Base-by-base conservation (phyloP, 495 filamentous ascomycete species). In the Neurospora sp. region DNA sequence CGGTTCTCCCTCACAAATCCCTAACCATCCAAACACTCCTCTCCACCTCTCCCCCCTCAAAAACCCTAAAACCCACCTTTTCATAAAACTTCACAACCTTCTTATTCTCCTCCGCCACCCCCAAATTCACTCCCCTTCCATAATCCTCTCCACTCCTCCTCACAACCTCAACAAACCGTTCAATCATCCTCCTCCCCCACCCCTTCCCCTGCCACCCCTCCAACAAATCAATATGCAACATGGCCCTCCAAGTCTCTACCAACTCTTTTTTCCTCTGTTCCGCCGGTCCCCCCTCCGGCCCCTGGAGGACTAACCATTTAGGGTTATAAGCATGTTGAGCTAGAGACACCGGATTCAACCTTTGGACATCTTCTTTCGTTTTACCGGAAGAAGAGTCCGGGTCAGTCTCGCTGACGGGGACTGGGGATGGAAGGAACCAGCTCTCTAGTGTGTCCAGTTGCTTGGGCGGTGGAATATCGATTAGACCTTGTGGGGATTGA, bases 61-160 rank as follows among this genome's bases (percentile, higher is more conserved):
- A 78, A 10, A 84, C 73, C 71, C 77, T 76, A 54, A 83, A 85
- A 43, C 83, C 83, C n/a, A 81, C 69, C 75, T 71, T 76, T 73
- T 84, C 81, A 73, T 85, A 84, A 71, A 84, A 84, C 71, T 70
- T 48, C 39, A 85, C 82, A 10, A 84, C 84, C 78, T 83, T 82
- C 0, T 70, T 75, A 73, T 85, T 85, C 76, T 85, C 84, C 42
- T 76, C 80, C 8, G 78, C 76, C 0, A 83, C 77, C 1, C 82
- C 84, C 42, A 84, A 69, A 62, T 83, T 78, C 4, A 82, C 74
- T 24, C 83, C 83, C 71, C 70, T 79, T 11, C 81, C 82, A 54
- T 70, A 73, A 31, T 80, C 75, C 66, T n/a, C 71, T 54, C 40
- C 71, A 39, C 37, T n/a, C 69, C 71, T 71, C 71, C 74, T 79